Evolutionary conservation across 176 grass and related monocot species (phyloP).

Genomic region (Ampelocalamus luodianensis): DNA sequence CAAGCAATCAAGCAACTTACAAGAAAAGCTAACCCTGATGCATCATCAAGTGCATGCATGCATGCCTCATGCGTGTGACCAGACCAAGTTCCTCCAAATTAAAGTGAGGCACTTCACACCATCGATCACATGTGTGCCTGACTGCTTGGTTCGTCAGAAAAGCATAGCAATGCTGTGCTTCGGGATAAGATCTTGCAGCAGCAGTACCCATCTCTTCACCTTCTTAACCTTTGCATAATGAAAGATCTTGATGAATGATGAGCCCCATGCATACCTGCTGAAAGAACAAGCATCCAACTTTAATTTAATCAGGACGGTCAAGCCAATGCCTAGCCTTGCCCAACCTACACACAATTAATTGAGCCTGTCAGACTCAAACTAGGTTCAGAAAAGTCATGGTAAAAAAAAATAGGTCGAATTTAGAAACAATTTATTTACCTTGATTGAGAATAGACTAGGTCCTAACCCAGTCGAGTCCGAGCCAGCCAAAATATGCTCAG

Average conservation of each 20-base stretch:
- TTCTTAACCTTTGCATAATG: not conserved
- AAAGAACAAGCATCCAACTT: not conserved
- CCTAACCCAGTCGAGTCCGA: not conserved
- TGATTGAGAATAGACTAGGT: not conserved
- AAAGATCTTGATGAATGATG: not conserved
- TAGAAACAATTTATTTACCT: not conserved
- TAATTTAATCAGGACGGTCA: not conserved
- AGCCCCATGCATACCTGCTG: not conserved
- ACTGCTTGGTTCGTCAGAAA: not conserved
- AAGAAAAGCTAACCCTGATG: conserved; percentile 19
- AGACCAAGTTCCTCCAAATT: no score
- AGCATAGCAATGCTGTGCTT: not conserved
- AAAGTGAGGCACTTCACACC: not conserved
- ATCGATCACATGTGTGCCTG: not conserved
- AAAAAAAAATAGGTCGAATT: not conserved
- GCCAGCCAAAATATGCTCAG: not conserved
- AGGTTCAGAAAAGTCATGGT: not conserved
- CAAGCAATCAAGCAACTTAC: conserved; percentile 36
- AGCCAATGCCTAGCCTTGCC: not conserved
- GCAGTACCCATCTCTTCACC: not conserved
- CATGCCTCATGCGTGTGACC: not conserved
- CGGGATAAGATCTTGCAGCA: not conserved
- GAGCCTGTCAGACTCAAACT: not conserved
- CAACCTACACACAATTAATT: not conserved
- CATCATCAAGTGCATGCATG: conserved; percentile 1